Evolutionary conservation across 23 red algal genomes (phyloP).

Genomic region (Cyanidiococcus yangmingshanensis): DNA sequence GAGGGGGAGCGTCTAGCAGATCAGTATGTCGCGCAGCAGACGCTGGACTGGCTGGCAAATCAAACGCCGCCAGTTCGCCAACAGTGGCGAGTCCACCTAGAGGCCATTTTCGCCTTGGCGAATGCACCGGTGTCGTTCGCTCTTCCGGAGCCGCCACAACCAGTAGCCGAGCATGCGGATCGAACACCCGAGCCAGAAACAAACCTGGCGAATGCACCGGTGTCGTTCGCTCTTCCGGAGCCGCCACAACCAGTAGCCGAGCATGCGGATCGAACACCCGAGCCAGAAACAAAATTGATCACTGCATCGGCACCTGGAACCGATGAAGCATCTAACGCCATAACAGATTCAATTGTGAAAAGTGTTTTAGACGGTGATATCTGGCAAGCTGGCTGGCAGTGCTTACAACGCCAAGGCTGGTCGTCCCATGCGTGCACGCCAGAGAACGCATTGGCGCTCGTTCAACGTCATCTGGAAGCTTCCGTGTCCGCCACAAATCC

Average conservation of each 20-base stretch:
- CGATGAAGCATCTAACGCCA: background rate
- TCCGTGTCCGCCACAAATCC: background rate
- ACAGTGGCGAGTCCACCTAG: background rate
- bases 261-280: background rate
- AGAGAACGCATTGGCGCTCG: background rate
- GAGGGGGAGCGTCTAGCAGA: background rate
- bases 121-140: background rate
- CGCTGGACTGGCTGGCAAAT: background rate
- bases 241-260: background rate
- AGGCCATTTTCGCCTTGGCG: background rate
- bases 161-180: background rate
- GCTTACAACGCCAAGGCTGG: background rate
- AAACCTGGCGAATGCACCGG: background rate
- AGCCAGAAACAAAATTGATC: background rate
- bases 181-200: background rate
- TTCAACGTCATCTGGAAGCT: background rate
- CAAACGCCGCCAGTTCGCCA: background rate
- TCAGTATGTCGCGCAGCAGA: background rate
- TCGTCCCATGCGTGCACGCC: background rate
- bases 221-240: background rate
- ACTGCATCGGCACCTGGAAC: background rate
- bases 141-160: background rate
- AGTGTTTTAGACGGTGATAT: background rate
- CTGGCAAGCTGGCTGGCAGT: background rate
- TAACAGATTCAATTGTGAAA: background rate